These are phyloP conservation scores for Fibroporia radiculosa DNA, from an alignment of 768 basidiomycete genomes.

Conservation along the genomic window DNA sequence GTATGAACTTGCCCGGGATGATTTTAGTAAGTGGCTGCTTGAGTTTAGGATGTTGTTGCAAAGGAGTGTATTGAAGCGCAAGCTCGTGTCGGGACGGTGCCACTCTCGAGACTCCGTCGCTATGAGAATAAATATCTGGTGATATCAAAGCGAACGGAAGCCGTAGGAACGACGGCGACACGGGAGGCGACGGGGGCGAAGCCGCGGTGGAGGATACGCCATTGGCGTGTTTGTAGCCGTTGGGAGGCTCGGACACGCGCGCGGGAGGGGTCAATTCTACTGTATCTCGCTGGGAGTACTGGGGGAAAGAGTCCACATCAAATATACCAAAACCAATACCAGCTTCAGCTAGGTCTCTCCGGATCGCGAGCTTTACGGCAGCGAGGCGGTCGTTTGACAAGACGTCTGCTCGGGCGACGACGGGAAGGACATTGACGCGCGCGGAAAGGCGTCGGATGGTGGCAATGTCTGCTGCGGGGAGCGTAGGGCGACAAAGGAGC, in stretches of 20 bases:
- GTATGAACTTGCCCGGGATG: constrained; percentile 53
- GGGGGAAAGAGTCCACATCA: constrained; percentile 59
- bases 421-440: constrained; percentile 83
- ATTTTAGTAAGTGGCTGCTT: constrained; percentile 36
- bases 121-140: constrained; percentile 78
- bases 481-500: constrained; percentile 54
- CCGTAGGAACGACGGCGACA: constrained; percentile 49
- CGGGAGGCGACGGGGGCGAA: constrained; percentile 65
- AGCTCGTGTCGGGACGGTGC: constrained; percentile 62
- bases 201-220: constrained; percentile 42
- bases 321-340: constrained; percentile 89
- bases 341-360: constrained; percentile 73
- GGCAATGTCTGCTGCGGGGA: constrained; percentile 64
- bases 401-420: constrained; percentile 74
- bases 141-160: constrained; percentile 83
- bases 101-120: constrained; percentile 62
- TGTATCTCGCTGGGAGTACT: constrained; percentile 15
- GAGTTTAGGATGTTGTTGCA: constrained; percentile 28
- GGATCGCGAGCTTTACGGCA: constrained; percentile 72
- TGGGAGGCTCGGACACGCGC: constrained; percentile 26
- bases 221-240: constrained; percentile 44
- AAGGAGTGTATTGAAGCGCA: constrained; percentile 65
- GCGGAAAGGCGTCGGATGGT: constrained; percentile 74
- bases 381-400: constrained; percentile 77
- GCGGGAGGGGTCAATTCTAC: constrained; percentile 14